These are phyloP conservation scores for Aspergillus kassunensis DNA, from an alignment of 495 filamentous ascomycete genomes.

Conservation along the genomic window DNA sequence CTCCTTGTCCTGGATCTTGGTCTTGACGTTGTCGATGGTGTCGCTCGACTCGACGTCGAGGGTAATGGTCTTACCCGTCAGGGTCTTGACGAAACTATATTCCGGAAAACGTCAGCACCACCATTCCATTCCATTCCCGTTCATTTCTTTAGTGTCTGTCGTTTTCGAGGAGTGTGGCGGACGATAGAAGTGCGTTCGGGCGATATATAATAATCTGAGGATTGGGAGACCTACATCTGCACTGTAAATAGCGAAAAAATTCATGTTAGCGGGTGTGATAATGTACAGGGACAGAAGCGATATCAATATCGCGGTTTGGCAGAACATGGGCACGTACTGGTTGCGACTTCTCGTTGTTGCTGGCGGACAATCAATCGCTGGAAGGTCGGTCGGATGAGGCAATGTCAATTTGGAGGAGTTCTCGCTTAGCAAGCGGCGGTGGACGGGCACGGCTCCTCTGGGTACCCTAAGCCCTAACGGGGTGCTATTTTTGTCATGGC, in stretches of 20 bases:
- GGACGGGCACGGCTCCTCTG: constrained; percentile 17
- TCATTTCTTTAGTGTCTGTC: no score
- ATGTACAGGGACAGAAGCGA: constrained; percentile 13
- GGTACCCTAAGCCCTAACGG: constrained; percentile 40
- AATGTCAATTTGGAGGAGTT: constrained; percentile 43
- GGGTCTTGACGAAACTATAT: constrained; percentile 90
- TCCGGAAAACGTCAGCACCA: constrained; percentile 35
- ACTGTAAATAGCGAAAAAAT: constrained; percentile 52
- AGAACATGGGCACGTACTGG: constrained; percentile 47
- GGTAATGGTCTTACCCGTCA: constrained; percentile 99
- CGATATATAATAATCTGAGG: neutral
- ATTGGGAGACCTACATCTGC: constrained; percentile 65
- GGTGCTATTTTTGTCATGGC: neutral
- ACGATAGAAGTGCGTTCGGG: constrained; percentile 11
- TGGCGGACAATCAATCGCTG: constrained; percentile 48
- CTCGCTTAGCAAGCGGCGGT: constrained; percentile 45
- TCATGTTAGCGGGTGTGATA: constrained; percentile 30
- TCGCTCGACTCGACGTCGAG: constrained; percentile 98
- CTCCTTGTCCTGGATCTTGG: constrained; percentile 99
- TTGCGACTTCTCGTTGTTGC: constrained; percentile 53
- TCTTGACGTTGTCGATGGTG: constrained; percentile 98
- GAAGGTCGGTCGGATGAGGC: constrained; percentile 39
- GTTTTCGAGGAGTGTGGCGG: no score
- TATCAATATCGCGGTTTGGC: constrained; percentile 3
- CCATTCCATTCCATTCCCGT: neutral